phyloP scores from a whole-genome alignment of 2,329 filamentous ascomycete genomes.

The Daldinia sp. region DNA sequence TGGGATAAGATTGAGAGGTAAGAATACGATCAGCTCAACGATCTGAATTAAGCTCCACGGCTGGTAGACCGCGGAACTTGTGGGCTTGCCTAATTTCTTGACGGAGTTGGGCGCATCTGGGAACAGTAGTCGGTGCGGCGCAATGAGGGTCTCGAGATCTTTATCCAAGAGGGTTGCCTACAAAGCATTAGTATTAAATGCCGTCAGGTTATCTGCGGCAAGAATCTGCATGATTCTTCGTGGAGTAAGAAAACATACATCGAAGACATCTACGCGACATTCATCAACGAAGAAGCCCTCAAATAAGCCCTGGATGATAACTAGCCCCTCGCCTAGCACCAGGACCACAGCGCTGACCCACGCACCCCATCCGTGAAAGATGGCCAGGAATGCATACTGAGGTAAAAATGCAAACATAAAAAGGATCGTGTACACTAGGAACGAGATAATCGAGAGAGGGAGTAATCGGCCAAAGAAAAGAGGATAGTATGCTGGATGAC shows the following conservation, averaged over 20 bases:
- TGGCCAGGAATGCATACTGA: constrained; percentile 84
- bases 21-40: constrained; percentile 78
- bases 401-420: constrained; percentile 91
- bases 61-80: constrained; percentile 77
- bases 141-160: constrained; percentile 73
- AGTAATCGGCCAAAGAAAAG: constrained; percentile 80
- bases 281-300: constrained; percentile 86
- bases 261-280: constrained; percentile 81
- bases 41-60: constrained; percentile 94
- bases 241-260: constrained; percentile 60
- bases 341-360: constrained; percentile 89
- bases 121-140: constrained; percentile 70
- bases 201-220: background rate
- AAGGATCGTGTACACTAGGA: constrained; percentile 82
- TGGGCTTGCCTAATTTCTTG: constrained; percentile 83
- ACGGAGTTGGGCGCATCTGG: constrained; percentile 75
- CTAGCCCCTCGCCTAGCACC: constrained; percentile 81
- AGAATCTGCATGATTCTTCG: background rate
- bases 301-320: constrained; percentile 74
- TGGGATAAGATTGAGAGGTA: constrained; percentile 88
- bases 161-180: constrained; percentile 78
- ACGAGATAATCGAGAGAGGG: constrained; percentile 81
- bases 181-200: constrained; percentile 32
- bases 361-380: constrained; percentile 89
- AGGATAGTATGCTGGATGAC: constrained; percentile 82